A percentile compares a stretch with the other conserved stretches of the same genome.
phyloP scores from a whole-genome alignment of 768 basidiomycete genomes.

The Leccinum incarnatum region DNA sequence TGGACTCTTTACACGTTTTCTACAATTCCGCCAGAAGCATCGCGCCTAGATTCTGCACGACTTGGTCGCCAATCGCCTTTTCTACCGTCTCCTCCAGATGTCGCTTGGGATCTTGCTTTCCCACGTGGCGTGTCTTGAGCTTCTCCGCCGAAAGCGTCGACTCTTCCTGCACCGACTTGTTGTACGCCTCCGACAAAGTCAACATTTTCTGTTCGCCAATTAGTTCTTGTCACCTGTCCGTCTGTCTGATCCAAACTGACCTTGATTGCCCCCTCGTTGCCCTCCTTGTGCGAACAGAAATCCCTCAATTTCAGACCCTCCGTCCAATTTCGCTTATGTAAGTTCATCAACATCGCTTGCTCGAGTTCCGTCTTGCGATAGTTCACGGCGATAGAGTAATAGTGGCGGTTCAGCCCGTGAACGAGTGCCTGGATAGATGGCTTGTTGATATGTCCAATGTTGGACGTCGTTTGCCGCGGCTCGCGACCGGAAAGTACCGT shows the following conservation, averaged over 20 bases:
- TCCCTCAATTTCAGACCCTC: conserved; percentile 91
- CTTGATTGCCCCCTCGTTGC: conserved; percentile 93
- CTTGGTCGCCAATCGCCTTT: conserved; percentile 97
- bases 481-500: conserved; percentile 89
- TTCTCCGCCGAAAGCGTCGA: conserved; percentile 92
- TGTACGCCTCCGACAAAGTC: conserved; percentile 87
- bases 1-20: conserved; percentile 6
- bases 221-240: conserved; percentile 16
- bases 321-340: conserved; percentile 99
- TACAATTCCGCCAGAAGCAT: conserved; percentile 92
- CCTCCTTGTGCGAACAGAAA: conserved; percentile 83
- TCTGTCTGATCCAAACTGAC: conserved; percentile 42
- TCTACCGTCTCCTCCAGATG: conserved; percentile 97
- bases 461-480: conserved; percentile 95
- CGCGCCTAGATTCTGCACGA: conserved; percentile 91
- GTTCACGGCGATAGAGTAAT: conserved; percentile 96
- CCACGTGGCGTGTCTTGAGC: conserved; percentile 95
- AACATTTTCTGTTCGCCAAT: conserved; percentile 63
- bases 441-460: conserved; percentile 98
- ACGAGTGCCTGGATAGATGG: conserved; percentile 99
- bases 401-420: conserved; percentile 96
- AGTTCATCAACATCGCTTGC: conserved; percentile 97
- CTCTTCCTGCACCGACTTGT: conserved; percentile 97
- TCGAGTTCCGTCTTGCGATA: conserved; percentile 98
- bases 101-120: conserved; percentile 97